Evolutionary conservation across 768 basidiomycete genomes (phyloP), one percentile per base, ranked within the genome.

Genomic region (Leccinellum albellum): DNA sequence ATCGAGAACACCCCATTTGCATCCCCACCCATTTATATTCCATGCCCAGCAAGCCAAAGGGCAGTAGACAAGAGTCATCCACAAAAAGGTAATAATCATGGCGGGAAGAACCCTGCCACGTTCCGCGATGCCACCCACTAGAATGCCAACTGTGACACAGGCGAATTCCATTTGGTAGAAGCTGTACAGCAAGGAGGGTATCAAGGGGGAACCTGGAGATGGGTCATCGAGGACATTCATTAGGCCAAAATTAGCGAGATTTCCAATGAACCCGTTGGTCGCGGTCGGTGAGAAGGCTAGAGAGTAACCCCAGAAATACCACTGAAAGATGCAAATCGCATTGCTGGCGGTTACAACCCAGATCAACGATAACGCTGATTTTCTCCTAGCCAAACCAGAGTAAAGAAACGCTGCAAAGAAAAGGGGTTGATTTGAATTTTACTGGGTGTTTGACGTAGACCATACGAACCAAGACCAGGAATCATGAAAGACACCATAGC

Each of bases 121-220:
- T 73, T 95, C 94, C 6, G 93, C 93, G 50, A 91, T 81, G 9
- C 89, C 87, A 45, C 88, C 88, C 79, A 89, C 77, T 26, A 91
- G 70, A 50, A 91, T 90, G 13, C 77, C 86, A 15, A 87, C 86
- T 1, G 90, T 92, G 17, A 93, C 89, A 54, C 86, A 88, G 21
- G 85, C 88, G 67, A 90, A 92, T 73, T 89, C 88, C 86, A 89
- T 87, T 68, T 91, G 89, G 76, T 89, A 94, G 73, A 93, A 87
- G 63, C 83, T 84, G 76, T 90, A 95, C 29, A 95, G 78, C 49
- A 94, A 76, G 54, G 86, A 86, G 9, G 94, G 94, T 55, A 95
- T 83, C 42, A 91, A 79, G 40, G 87, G 85, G 0, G 89, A 89
- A 14, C 89, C 93, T 13, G 88, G 87, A 10, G 89, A 89, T 0